phyloP scores from a whole-genome alignment of 768 basidiomycete species.

The Clitopilus passeckerianus region DNA sequence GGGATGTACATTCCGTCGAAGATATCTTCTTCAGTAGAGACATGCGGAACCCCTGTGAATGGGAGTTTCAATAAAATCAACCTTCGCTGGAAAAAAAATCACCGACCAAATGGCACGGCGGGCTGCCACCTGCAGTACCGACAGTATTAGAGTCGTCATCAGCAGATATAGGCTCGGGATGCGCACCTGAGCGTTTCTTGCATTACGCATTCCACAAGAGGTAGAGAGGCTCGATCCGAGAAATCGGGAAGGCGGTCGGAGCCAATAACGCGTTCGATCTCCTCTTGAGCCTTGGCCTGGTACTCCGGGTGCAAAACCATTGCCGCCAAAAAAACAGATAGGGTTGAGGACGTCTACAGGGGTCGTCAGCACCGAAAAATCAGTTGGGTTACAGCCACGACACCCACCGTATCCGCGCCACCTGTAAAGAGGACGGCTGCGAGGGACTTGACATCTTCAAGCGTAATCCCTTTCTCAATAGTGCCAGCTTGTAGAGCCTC shows the following conservation, averaged over 20 bases:
- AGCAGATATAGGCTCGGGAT: not conserved
- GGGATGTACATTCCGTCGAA: slow-evolving; percentile 35
- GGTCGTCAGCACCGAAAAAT: slow-evolving; percentile 1
- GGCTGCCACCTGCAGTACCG: slow-evolving; percentile 9
- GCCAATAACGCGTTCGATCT: slow-evolving; percentile 34
- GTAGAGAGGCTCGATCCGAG: slow-evolving; percentile 21
- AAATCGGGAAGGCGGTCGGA: slow-evolving; percentile 28
- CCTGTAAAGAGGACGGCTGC: slow-evolving; percentile 19
- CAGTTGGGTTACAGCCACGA: not conserved
- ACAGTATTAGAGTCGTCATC: too few species aligned
- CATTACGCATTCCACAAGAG: slow-evolving; percentile 29
- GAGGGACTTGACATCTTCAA: slow-evolving; percentile 15
- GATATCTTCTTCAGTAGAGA: slow-evolving; percentile 27
- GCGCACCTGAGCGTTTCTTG: slow-evolving; percentile 18
- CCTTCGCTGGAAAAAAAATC: not conserved
- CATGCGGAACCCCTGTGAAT: slow-evolving; percentile 18
- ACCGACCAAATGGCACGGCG: slow-evolving; percentile 12
- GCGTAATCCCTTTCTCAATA: not conserved
- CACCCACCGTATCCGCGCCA: slow-evolving; percentile 33
- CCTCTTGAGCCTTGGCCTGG: slow-evolving; percentile 30
- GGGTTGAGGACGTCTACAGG: slow-evolving; percentile 22
- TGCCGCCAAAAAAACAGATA: slow-evolving; percentile 29
- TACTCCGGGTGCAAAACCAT: slow-evolving; percentile 32
- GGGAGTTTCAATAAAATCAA: not conserved
- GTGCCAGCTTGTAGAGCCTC: slow-evolving; percentile 8